Percentiles rank a stretch among this genome's conserved stretches.
Conservation (phyloP, 108 stramenopile genomes). For the Epithemia pelagica region DNA sequence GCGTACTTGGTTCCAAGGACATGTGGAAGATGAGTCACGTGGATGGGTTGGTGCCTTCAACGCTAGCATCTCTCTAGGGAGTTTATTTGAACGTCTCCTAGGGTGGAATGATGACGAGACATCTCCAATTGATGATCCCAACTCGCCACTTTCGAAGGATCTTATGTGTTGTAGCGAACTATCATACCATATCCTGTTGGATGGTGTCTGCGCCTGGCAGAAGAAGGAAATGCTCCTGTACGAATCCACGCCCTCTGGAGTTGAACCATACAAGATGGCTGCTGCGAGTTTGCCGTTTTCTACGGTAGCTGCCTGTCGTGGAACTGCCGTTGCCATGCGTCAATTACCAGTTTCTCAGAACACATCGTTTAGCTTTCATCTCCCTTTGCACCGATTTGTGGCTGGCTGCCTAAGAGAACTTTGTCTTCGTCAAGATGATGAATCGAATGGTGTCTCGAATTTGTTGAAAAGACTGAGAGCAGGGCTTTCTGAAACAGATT, state of each 20-base stretch:
- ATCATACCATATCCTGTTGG: conserved; percentile 43
- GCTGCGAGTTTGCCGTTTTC: conserved; percentile 70
- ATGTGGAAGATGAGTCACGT: conserved; percentile 76
- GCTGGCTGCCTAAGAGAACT: conserved; percentile 73
- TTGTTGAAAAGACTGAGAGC: conserved; percentile 23
- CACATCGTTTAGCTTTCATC: conserved; percentile 81
- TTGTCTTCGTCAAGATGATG: conserved; percentile 39
- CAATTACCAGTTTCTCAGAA: conserved; percentile 72
- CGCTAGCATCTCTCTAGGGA: conserved; percentile 70
- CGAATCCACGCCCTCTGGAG: conserved; percentile 31
- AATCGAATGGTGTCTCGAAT: conserved; percentile 10
- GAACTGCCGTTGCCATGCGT: conserved; percentile 49
- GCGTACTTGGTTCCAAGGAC: conserved; percentile 54
- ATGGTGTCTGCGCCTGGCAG: conserved; percentile 63
- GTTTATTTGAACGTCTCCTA: conserved; percentile 70
- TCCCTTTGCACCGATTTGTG: conserved; percentile 85
- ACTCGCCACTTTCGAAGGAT: conserved; percentile 46
- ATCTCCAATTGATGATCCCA: conserved; percentile 42
- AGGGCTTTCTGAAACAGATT: conserved; percentile 7
- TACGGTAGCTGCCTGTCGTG: conserved; percentile 49
- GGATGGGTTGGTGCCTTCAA: conserved; percentile 94
- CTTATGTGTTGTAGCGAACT: conserved; percentile 60
- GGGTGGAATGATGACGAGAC: conserved; percentile 62
- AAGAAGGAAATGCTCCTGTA: conserved; percentile 43
- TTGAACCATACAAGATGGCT: conserved; percentile 37